phyloP scores from a whole-genome alignment of 441 rosid genomes.

The Gossypium trilobum region DNA sequence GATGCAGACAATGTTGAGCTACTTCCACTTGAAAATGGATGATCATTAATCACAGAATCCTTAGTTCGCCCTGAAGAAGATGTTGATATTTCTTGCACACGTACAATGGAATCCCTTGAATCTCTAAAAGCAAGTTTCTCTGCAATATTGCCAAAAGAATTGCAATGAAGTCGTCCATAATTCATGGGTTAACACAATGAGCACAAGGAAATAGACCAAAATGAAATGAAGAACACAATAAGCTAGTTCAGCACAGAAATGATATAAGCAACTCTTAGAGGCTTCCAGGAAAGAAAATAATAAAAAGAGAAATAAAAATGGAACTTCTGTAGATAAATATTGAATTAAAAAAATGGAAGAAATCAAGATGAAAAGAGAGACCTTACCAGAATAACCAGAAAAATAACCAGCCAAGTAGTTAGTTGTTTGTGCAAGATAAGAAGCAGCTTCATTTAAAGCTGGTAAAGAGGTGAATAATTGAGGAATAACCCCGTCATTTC shows the following conservation, averaged over 20 bases:
- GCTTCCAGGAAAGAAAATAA: neutral
- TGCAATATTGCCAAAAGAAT: constrained; percentile 22
- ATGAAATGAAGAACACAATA: neutral
- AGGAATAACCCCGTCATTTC: constrained; percentile 37
- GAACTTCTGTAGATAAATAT: neutral
- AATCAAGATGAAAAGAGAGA: constrained; percentile 2
- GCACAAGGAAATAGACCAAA: neutral
- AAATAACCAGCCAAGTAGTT: constrained; percentile 76
- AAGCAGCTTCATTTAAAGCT: constrained; percentile 69
- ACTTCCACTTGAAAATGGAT: constrained; percentile 30
- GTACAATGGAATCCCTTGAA: constrained; percentile 30
- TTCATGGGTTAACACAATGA: neutral
- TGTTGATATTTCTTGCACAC: constrained; percentile 43
- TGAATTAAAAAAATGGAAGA: neutral
- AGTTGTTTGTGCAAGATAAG: constrained; percentile 72
- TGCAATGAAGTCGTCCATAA: neutral
- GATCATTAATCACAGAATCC: constrained; percentile 27
- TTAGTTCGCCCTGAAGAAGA: constrained; percentile 34
- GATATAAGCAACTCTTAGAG: neutral
- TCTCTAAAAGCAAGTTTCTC: constrained; percentile 48
- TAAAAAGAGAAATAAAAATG: neutral
- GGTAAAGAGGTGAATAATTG: constrained; percentile 60
- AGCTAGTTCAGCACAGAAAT: constrained; percentile 2
- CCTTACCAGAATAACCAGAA: constrained; percentile 61
- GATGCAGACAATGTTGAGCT: constrained; percentile 38